A percentile compares a stretch with the other conserved stretches of the same genome.
Evolutionary conservation across 192 early-diverging fungal species (phyloP).

Genomic region (Dispira parvispora): DNA sequence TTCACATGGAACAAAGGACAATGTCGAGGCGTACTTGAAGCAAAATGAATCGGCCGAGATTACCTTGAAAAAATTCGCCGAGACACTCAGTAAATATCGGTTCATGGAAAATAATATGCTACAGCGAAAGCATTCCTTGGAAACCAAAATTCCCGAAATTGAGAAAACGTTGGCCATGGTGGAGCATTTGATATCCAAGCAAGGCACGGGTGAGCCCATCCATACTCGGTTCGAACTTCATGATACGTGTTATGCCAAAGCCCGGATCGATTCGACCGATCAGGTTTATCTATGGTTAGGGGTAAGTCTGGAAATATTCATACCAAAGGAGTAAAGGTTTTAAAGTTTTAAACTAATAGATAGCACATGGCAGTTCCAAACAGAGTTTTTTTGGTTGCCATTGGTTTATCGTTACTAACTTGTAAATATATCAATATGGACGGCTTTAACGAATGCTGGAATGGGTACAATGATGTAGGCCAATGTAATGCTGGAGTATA

Average conservation of each 20-base stretch:
- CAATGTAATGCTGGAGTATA: constrained; percentile 96
- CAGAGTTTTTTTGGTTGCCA: background rate
- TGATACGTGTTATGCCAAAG: constrained; percentile 83
- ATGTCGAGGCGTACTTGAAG: constrained; percentile 74
- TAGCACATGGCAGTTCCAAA: no score
- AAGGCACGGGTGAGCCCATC: constrained; percentile 40
- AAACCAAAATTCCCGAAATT: constrained; percentile 91
- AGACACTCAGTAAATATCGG: constrained; percentile 79
- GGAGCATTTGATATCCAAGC: constrained; percentile 45
- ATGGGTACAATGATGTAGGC: constrained; percentile 25
- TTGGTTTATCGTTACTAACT: background rate
- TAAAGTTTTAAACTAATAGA: background rate
- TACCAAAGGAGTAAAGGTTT: background rate
- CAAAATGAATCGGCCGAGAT: constrained; percentile 55
- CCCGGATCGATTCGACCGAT: constrained; percentile 55
- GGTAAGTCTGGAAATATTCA: constrained; percentile 26
- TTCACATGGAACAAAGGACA: constrained; percentile 31
- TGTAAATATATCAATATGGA: background rate
- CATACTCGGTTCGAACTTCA: constrained; percentile 83
- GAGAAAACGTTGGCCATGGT: constrained; percentile 84
- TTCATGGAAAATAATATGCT: constrained; percentile 90
- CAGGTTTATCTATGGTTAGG: constrained; percentile 92
- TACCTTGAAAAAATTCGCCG: constrained; percentile 83
- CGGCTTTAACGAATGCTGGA: background rate
- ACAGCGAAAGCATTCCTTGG: constrained; percentile 65